A percentile compares a stretch with the other conserved stretches of the same genome.
Conservation (phyloP, 179 eudicot species). For the Spergularia azorica region DNA sequence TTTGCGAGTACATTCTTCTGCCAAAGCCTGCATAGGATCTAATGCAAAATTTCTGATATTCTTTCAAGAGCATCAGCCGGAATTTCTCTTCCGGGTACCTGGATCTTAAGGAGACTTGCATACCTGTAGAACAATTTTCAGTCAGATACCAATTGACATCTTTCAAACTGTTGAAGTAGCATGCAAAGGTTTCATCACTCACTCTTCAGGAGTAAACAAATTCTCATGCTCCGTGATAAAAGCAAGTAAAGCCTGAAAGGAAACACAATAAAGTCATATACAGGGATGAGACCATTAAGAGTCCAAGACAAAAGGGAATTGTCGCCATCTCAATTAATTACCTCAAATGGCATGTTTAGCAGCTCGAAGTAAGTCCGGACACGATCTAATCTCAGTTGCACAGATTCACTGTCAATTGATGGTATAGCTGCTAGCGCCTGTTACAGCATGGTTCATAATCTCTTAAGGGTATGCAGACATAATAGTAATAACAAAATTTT, state of each 20-base stretch:
- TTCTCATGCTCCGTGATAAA: constrained; percentile 81
- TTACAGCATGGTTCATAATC: neutral
- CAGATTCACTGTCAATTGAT: constrained; percentile 78
- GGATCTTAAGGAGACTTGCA: constrained; percentile 62
- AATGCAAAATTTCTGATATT: constrained; percentile 55
- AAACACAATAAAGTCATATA: constrained; percentile 13
- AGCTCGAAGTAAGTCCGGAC: constrained; percentile 96
- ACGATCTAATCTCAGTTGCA: constrained; percentile 77
- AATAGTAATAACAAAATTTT: neutral
- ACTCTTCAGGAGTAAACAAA: constrained; percentile 81
- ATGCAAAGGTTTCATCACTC: constrained; percentile 35
- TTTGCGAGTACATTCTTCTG: neutral
- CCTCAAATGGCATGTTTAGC: constrained; percentile 97
- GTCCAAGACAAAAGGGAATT: neutral
- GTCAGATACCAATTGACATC: constrained; percentile 21
- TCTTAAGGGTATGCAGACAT: constrained; percentile 5
- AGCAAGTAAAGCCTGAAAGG: constrained; percentile 87
- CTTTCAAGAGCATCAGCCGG: constrained; percentile 75
- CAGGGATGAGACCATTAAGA: neutral
- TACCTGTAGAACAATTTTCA: constrained; percentile 50
- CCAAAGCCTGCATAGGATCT: constrained; percentile 11
- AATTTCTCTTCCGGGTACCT: constrained; percentile 96
- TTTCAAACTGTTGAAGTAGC: constrained; percentile 11
- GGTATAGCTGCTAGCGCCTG: constrained; percentile 96
- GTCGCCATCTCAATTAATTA: constrained; percentile 27